A percentile compares a stretch with the other conserved stretches of the same genome.
phyloP scores from a whole-genome alignment of 2,329 filamentous ascomycete species.

The Fusarium poae region DNA sequence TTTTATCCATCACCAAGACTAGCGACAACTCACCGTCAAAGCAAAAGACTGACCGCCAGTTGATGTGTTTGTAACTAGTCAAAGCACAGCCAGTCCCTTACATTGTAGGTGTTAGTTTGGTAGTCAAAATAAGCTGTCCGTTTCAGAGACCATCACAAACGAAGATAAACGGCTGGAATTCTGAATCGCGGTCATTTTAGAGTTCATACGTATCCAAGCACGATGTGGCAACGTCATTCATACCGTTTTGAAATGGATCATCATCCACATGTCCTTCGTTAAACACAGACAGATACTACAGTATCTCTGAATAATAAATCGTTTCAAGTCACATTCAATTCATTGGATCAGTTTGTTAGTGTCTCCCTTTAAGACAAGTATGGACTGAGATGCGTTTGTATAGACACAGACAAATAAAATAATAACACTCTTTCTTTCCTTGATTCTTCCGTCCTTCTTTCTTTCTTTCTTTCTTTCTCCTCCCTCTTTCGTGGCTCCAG shows the following conservation, averaged over 20 bases:
- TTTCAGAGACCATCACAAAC: background rate
- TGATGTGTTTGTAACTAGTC: background rate
- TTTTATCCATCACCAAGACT: background rate
- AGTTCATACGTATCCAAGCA: slow-evolving; percentile 22
- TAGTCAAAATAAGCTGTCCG: background rate
- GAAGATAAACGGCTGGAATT: slow-evolving; percentile 1
- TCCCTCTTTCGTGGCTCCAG: slow-evolving; percentile 29
- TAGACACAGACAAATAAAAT: slow-evolving; percentile 46
- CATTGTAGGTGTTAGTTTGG: no score
- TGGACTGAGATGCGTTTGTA: slow-evolving; percentile 47
- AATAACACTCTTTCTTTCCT: slow-evolving; percentile 19
- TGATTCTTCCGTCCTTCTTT: background rate
- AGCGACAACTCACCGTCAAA: slow-evolving; percentile 4
- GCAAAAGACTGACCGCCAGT: slow-evolving; percentile 6
- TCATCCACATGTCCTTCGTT: slow-evolving; percentile 1
- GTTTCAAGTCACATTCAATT: slow-evolving; percentile 26
- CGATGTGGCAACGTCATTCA: slow-evolving; percentile 3
- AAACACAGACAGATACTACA: slow-evolving; percentile 26
- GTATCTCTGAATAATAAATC: slow-evolving; percentile 20
- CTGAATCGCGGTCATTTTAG: background rate
- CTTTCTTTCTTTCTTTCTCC: slow-evolving; percentile 4
- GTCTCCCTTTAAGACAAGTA: slow-evolving; percentile 42
- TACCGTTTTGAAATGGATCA: background rate
- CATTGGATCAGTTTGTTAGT: slow-evolving; percentile 46
- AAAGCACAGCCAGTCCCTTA: background rate